Evolutionary conservation across 2,329 filamentous ascomycete species (phyloP).

Genomic region (Blastomyces percursus): DNA sequence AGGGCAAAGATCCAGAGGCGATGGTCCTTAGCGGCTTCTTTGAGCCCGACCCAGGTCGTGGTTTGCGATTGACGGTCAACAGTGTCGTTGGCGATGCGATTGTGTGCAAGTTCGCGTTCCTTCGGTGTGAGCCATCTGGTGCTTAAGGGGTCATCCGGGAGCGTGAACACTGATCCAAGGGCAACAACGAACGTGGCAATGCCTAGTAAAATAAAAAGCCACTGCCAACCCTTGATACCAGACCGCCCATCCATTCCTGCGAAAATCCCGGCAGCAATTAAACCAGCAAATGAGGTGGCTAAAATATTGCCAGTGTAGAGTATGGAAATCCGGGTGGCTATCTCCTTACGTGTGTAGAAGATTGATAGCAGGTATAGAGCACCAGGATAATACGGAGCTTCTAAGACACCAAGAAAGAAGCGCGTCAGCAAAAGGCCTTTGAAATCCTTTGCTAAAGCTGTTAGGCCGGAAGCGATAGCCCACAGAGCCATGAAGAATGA

Average conservation of each 20-base stretch:
- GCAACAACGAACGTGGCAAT: slow-evolving; percentile 37
- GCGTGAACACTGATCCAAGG: slow-evolving; percentile 30
- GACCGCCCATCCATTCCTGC: slow-evolving; percentile 47
- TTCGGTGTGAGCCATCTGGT: slow-evolving; percentile 21
- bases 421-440: slow-evolving; percentile 30
- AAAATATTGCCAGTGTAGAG: slow-evolving; percentile 51
- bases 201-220: slow-evolving; percentile 51
- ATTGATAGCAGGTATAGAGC: slow-evolving; percentile 52
- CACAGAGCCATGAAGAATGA: slow-evolving; percentile 23
- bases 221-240: slow-evolving; percentile 49
- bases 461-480: slow-evolving; percentile 22
- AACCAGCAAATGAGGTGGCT: slow-evolving; percentile 49
- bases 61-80: slow-evolving; percentile 34
- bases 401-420: slow-evolving; percentile 28
- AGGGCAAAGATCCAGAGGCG: slow-evolving; percentile 35
- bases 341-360: slow-evolving; percentile 53
- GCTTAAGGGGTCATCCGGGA: slow-evolving; percentile 34
- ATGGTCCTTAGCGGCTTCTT: slow-evolving; percentile 19
- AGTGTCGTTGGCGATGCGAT: slow-evolving; percentile 37
- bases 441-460: slow-evolving; percentile 29
- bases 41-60: slow-evolving; percentile 32
- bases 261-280: slow-evolving; percentile 49
- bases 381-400: slow-evolving; percentile 46
- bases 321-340: slow-evolving; percentile 46
- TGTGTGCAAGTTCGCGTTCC: slow-evolving; percentile 33